phyloP scores from a whole-genome alignment of 2,329 filamentous ascomycete species.

The Fusarium udum region DNA sequence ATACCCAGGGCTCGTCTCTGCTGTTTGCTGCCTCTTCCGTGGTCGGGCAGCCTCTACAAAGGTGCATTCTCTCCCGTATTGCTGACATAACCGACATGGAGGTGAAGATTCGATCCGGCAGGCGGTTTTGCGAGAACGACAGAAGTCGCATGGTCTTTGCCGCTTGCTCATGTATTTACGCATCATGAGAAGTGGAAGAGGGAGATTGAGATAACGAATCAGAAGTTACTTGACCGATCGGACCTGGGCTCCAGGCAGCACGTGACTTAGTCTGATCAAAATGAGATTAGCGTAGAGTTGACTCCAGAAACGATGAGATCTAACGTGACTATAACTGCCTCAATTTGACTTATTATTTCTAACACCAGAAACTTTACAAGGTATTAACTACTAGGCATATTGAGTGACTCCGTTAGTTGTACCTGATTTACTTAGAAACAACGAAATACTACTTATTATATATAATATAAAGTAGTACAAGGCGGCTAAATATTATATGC shows the following conservation, averaged over 20 bases:
- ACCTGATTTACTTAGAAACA: no score
- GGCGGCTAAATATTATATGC: no score
- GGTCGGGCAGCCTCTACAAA: neutral
- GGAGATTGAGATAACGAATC: neutral
- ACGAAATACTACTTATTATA: no score
- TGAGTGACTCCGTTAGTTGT: no score
- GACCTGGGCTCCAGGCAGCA: neutral
- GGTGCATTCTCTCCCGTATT: neutral
- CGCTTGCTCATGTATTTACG: conserved; percentile 16
- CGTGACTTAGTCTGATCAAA: neutral
- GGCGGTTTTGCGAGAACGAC: neutral
- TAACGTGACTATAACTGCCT: no score
- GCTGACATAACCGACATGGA: neutral
- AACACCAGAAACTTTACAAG: no score
- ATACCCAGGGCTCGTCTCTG: neutral
- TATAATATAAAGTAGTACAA: no score
- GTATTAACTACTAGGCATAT: no score
- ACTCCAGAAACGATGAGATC: no score
- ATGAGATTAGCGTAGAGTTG: no score
- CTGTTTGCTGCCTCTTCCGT: neutral
- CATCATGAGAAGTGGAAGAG: neutral
- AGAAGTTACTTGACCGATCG: neutral
- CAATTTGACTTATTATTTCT: no score
- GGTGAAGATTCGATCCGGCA: neutral
- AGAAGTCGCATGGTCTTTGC: conserved; percentile 8